phyloP scores from a whole-genome alignment of 2,329 filamentous ascomycete genomes.

The Bipolaris victoriae region DNA sequence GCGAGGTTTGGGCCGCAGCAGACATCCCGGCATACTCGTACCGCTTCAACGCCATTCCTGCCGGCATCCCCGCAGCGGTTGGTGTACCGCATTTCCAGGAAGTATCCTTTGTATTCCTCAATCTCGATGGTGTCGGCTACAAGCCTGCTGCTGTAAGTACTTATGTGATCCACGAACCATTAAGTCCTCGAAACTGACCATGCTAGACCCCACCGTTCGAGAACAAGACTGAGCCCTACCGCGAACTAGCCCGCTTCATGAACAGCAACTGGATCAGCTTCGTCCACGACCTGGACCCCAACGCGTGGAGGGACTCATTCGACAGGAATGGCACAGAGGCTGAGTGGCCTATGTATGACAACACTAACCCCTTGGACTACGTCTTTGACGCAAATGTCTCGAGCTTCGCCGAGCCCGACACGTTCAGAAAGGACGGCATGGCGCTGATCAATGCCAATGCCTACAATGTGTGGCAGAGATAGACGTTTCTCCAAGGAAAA shows the following conservation, averaged over 20 bases:
- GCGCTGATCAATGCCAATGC: slow-evolving; percentile 48
- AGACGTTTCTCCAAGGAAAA: not conserved
- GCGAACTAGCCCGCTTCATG: slow-evolving; percentile 53
- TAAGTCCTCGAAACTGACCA: not conserved
- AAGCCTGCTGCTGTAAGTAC: slow-evolving; percentile 31
- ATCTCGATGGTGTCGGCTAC: slow-evolving; percentile 53
- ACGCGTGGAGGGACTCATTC: slow-evolving; percentile 28
- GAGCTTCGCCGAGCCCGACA: slow-evolving; percentile 51
- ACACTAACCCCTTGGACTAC: slow-evolving; percentile 47
- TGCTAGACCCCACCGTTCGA: slow-evolving; percentile 35
- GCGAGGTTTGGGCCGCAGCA: slow-evolving; percentile 58
- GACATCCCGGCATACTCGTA: slow-evolving; percentile 64
- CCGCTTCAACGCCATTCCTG: slow-evolving; percentile 64
- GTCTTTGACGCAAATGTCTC: slow-evolving; percentile 57
- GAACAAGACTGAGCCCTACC: slow-evolving; percentile 47
- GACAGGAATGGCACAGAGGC: slow-evolving; percentile 30
- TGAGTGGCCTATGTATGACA: slow-evolving; percentile 52
- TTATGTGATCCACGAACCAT: not conserved
- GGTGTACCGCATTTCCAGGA: slow-evolving; percentile 63
- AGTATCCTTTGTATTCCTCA: slow-evolving; percentile 57
- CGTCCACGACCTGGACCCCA: slow-evolving; percentile 49
- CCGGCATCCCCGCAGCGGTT: slow-evolving; percentile 51
- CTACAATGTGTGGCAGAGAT: slow-evolving; percentile 16
- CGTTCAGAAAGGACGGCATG: slow-evolving; percentile 54
- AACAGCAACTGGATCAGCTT: slow-evolving; percentile 55